A percentile compares a stretch with the other conserved stretches of the same genome.
Evolutionary conservation across 352 stramenopile species (phyloP).

Genomic region (Phytophthora megakarya): DNA sequence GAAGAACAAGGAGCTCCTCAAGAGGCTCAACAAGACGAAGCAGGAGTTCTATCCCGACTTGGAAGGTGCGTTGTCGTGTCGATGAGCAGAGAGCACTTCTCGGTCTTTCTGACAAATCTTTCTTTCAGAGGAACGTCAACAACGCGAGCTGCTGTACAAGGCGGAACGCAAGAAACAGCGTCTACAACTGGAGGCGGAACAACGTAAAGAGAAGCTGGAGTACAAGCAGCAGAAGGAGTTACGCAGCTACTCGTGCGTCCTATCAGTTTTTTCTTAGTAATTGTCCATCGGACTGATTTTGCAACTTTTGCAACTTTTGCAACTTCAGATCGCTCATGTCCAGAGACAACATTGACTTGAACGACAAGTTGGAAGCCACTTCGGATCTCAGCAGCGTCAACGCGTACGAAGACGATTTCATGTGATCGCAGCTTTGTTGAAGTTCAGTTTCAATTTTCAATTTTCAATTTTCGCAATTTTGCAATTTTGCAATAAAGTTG

Average conservation of each 20-base stretch:
- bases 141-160: constrained; percentile 78
- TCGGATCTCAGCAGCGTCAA: constrained; percentile 70
- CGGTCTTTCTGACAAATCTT: constrained; percentile 45
- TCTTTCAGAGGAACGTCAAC: constrained; percentile 57
- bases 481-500: constrained; percentile 6
- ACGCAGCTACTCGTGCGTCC: constrained; percentile 75
- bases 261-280: background rate
- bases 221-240: constrained; percentile 79
- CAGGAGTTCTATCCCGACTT: constrained; percentile 73
- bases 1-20: constrained; percentile 89
- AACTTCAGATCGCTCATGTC: constrained; percentile 55
- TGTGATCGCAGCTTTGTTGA: constrained; percentile 38
- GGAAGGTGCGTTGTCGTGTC: constrained; percentile 51
- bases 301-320: no score
- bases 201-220: constrained; percentile 60
- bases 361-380: constrained; percentile 45
- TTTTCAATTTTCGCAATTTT: background rate
- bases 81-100: background rate
- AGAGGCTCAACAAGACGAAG: constrained; percentile 89
- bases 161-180: constrained; percentile 71
- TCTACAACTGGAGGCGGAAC: constrained; percentile 51
- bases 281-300: background rate
- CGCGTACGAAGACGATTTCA: constrained; percentile 83
- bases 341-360: constrained; percentile 67
- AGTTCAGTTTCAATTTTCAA: background rate